These are phyloP conservation scores for Metschnikowia continentalis DNA, from an alignment of 805 yeast genomes.

Conservation along the genomic window DNA sequence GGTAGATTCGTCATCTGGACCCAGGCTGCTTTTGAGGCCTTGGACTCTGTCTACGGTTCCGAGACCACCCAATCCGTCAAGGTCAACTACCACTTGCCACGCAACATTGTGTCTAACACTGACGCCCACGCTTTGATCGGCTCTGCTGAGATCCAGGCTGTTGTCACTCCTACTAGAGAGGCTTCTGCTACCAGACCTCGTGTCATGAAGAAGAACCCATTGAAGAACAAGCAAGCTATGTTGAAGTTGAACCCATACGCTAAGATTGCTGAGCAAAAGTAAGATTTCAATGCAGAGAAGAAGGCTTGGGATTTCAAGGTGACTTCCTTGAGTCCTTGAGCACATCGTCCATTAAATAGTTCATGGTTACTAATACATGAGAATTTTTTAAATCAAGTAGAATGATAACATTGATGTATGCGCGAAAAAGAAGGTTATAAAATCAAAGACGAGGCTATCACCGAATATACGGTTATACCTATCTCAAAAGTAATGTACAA, in stretches of 20 bases:
- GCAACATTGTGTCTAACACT: slow-evolving; percentile 90
- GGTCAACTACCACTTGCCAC: slow-evolving; percentile 88
- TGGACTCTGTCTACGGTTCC: slow-evolving; percentile 96
- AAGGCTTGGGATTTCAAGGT: slow-evolving; percentile 59
- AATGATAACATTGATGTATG: no score
- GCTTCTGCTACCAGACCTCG: slow-evolving; percentile 95
- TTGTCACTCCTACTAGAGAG: slow-evolving; percentile 94
- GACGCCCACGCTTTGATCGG: slow-evolving; percentile 96
- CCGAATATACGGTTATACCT: no score
- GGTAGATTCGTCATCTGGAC: slow-evolving; percentile 99
- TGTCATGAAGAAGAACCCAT: slow-evolving; percentile 83
- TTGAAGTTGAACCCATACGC: slow-evolving; percentile 99
- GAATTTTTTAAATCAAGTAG: background rate
- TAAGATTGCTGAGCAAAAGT: slow-evolving; percentile 88
- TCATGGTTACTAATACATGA: slow-evolving; percentile 6
- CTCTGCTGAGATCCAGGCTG: slow-evolving; percentile 99
- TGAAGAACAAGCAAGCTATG: slow-evolving; percentile 97
- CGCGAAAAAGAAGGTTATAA: no score
- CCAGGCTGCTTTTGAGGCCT: slow-evolving; percentile 93
- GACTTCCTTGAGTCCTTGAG: slow-evolving; percentile 51
- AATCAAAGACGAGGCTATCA: no score
- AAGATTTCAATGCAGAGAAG: slow-evolving; percentile 68
- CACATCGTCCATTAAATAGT: slow-evolving; percentile 5
- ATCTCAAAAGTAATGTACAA: background rate
- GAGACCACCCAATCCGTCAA: slow-evolving; percentile 79